Base-by-base conservation (phyloP, 176 grass and related monocot species). In the Carex parvula region DNA sequence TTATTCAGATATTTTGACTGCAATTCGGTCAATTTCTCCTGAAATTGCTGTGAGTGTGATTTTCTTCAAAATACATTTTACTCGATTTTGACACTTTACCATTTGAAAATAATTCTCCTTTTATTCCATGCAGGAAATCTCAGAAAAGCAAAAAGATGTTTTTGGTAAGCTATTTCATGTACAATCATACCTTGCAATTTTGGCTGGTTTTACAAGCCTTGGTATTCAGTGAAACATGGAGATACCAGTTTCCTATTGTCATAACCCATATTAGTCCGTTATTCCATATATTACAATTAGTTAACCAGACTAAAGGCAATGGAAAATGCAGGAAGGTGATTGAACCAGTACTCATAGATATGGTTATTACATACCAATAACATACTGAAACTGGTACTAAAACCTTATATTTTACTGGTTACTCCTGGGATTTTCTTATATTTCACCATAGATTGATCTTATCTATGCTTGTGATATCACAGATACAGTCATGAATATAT, bases 401-500 rank as follows among this genome's bases (percentile, higher is more conserved):
- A n/a, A 76, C 7, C 5, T 75, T 32, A 32, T 55, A 10, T 24
- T 54, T 76, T 68, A 68, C 13, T 76, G 12, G 2, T 16, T 26
- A 30, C 12, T 76, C 21, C 55, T 76, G 22, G 39, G 16, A 41
- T 39, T 48, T 53, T 30, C 33, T 6, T 83, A 21, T 48, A 65
- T 26, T 29, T 55, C 20, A 54, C 72, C 21, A 29, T 76, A 20
- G 20, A 3, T 60, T 24, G 35, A 66, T 35, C 4, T 71, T 63
- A 10, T 82, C 50, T 48, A 87, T 8, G 85, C 57, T 84, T 85
- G 64, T 83, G 54, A 21, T 83, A 69, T 48, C 54, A 12, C 80
- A 99, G 93, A 92, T 85, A 92, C 89, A 66, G 85, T 93, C n/a
- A 61, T 99, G 88, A 93, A 89, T 26, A 99, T 99, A 55, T 99